These are phyloP conservation scores for Zygoascus bituminiphila DNA, from an alignment of 805 yeast species.

Conservation along the genomic window DNA sequence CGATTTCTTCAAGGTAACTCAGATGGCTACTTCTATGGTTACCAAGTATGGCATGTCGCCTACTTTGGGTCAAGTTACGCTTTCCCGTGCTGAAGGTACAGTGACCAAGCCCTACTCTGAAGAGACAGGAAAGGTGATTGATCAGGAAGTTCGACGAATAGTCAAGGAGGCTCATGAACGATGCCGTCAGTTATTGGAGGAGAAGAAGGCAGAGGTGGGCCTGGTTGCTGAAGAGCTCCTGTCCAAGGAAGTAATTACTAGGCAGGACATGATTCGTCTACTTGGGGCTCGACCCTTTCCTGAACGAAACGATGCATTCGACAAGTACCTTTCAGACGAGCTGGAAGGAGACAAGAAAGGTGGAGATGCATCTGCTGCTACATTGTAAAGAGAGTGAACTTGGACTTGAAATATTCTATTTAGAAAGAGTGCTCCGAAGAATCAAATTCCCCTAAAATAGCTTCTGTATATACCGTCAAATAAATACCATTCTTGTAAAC, in stretches of 20 bases:
- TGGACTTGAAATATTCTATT: not conserved
- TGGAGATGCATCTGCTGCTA: not conserved
- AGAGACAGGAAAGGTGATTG: constrained; percentile 58
- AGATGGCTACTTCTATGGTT: constrained; percentile 86
- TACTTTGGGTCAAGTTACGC: constrained; percentile 59
- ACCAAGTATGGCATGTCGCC: constrained; percentile 82
- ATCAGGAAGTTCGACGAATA: constrained; percentile 57
- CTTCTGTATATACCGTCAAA: constrained; percentile 2
- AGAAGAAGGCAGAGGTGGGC: constrained; percentile 52
- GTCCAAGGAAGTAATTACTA: constrained; percentile 66
- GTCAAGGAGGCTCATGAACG: constrained; percentile 56
- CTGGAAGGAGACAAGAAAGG: not conserved
- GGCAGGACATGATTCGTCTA: constrained; percentile 70
- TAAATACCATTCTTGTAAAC: not conserved
- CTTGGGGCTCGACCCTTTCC: constrained; percentile 74
- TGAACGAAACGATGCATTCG: constrained; percentile 80
- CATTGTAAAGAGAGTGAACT: not conserved
- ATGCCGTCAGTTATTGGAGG: constrained; percentile 50
- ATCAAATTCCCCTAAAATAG: too few relatives aligned
- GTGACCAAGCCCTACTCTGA: constrained; percentile 62
- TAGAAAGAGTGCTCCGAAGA: not conserved
- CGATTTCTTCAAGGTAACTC: constrained; percentile 86
- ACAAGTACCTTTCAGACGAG: constrained; percentile 51
- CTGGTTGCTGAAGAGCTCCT: constrained; percentile 67
- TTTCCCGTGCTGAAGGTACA: constrained; percentile 32